Conservation (phyloP, 1,284 basidiomycete species). For the Cryptococcus neoformans region DNA sequence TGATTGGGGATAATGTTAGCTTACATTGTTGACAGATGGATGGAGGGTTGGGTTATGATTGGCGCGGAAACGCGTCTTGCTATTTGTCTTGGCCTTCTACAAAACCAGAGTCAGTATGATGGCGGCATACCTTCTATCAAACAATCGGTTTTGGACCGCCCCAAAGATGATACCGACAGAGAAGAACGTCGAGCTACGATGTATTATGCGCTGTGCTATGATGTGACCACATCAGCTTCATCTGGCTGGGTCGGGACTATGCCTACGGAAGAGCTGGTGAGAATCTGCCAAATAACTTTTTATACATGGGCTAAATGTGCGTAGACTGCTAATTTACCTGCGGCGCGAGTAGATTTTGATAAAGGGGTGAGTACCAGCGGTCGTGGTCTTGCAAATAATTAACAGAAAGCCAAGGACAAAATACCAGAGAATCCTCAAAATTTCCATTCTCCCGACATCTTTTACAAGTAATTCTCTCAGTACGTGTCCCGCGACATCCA, state of each 20-base stretch:
- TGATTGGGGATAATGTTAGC: neutral
- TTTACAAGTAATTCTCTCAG: slow-evolving; percentile 19
- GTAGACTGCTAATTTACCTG: slow-evolving; percentile 27
- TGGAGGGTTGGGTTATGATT: slow-evolving; percentile 35
- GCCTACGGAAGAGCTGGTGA: slow-evolving; percentile 34
- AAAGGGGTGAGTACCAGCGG: slow-evolving; percentile 13
- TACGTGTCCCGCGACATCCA: neutral
- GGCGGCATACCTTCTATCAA: slow-evolving; percentile 1
- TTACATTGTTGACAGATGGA: slow-evolving; percentile 21
- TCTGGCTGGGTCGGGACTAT: slow-evolving; percentile 34
- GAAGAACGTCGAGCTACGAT: slow-evolving; percentile 34
- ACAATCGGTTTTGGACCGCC: slow-evolving; percentile 20
- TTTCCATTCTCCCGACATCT: slow-evolving; percentile 30
- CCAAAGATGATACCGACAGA: slow-evolving; percentile 28
- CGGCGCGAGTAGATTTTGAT: slow-evolving; percentile 24
- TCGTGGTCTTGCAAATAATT: neutral
- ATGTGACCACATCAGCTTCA: slow-evolving; percentile 19
- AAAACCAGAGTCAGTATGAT: slow-evolving; percentile 11
- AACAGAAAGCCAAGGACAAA: slow-evolving; percentile 1
- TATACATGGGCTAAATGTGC: neutral
- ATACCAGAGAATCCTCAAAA: slow-evolving; percentile 39
- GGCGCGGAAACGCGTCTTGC: slow-evolving; percentile 22
- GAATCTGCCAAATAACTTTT: slow-evolving; percentile 5
- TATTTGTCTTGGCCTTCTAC: slow-evolving; percentile 30
- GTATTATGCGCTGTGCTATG: slow-evolving; percentile 21